phyloP scores from a whole-genome alignment of 2,329 filamentous ascomycete genomes.

The Phialemoniopsis sp. region DNA sequence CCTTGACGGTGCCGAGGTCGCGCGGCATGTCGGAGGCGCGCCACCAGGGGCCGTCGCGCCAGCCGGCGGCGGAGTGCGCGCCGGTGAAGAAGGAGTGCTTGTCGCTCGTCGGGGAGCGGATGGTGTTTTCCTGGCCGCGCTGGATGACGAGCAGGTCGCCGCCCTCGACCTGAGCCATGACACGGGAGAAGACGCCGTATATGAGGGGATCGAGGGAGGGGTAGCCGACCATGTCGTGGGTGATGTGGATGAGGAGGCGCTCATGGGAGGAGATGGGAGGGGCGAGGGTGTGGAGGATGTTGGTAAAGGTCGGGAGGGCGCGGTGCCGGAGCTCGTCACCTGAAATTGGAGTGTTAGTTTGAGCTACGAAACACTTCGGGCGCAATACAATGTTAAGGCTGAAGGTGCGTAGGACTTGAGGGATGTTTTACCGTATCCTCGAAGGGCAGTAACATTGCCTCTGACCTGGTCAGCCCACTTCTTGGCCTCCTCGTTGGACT shows the following conservation, averaged over 20 bases:
- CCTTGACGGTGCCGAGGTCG: conserved; percentile 75
- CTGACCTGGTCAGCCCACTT: conserved; percentile 93
- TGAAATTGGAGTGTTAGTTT: conserved; percentile 28
- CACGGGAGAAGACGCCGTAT: conserved; percentile 84
- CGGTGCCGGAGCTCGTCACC: conserved; percentile 83
- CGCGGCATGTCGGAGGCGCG: conserved; percentile 65
- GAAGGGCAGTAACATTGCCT: conserved; percentile 78
- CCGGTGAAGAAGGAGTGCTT: conserved; percentile 33
- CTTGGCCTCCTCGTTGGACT: conserved; percentile 93
- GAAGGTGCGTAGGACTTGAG: too few species aligned
- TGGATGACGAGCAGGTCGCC: conserved; percentile 93
- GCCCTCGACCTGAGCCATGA: conserved; percentile 99
- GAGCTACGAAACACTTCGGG: neutral
- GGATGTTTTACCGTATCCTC: conserved; percentile 61
- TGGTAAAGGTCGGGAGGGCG: conserved; percentile 90
- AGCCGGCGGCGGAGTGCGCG: conserved; percentile 58
- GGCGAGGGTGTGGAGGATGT: conserved; percentile 89
- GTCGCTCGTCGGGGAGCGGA: conserved; percentile 40
- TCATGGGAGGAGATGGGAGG: conserved; percentile 97
- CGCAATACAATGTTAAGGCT: neutral
- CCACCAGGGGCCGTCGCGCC: conserved; percentile 98
- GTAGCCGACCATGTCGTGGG: conserved; percentile 92
- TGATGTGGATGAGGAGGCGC: conserved; percentile 93
- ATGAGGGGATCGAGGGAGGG: conserved; percentile 91
- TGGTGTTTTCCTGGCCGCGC: conserved; percentile 79